Evolutionary conservation across 2,329 filamentous ascomycete species (phyloP).

Genomic region (Colletotrichum sp.): DNA sequence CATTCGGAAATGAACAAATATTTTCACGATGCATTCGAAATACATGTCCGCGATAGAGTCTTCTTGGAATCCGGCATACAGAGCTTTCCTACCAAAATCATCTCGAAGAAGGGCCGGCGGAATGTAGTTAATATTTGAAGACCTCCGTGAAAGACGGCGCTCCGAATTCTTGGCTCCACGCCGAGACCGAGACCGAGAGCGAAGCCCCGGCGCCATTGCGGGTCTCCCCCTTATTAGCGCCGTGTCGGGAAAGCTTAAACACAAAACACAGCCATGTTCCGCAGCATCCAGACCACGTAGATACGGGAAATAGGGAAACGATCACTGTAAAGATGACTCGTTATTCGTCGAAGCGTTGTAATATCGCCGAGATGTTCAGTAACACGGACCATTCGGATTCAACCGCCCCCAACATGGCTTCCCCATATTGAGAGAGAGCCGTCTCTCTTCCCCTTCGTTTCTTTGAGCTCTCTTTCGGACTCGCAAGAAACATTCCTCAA

Average conservation of each 20-base stretch:
- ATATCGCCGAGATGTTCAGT: not conserved
- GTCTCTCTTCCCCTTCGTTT: not conserved
- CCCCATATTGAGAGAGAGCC: not conserved
- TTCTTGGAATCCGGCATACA: too few relatives aligned
- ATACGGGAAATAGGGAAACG: not conserved
- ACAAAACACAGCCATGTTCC: not conserved
- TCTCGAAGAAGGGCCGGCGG: not conserved
- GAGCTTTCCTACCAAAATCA: too few relatives aligned
- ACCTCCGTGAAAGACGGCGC: not conserved
- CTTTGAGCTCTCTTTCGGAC: not conserved
- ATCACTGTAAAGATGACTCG: not conserved
- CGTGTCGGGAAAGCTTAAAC: not conserved
- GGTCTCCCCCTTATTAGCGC: not conserved
- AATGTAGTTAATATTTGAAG: not conserved
- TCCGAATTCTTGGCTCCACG: not conserved
- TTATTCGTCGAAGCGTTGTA: not conserved
- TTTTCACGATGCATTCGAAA: not conserved
- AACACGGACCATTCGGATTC: not conserved
- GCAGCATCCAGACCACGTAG: not conserved
- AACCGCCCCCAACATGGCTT: not conserved
- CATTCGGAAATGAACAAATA: not conserved
- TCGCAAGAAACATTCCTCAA: not conserved
- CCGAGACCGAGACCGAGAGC: constrained; percentile 5
- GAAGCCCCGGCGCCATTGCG: not conserved
- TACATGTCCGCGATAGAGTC: too few relatives aligned